Base-by-base conservation (phyloP, 1,139 yeast genomes). In the Candida neerlandica region DNA sequence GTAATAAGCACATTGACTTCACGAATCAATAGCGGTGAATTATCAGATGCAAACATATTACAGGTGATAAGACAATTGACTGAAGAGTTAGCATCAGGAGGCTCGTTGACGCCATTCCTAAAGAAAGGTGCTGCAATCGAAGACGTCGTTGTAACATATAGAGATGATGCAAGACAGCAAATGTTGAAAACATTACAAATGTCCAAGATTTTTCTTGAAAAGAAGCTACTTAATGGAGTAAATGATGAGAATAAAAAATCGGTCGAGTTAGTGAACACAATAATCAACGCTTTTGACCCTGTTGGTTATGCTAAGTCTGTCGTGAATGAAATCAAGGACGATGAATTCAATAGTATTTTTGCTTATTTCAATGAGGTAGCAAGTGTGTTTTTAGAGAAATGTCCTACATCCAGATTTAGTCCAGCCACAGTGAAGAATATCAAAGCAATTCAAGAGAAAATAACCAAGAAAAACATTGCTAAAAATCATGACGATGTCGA, bases 381-480 rank as follows among this genome's bases (percentile, higher is more conserved):
- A 4, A 58, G 64, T 7, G 64, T 72, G 3, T 64, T 75, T 16
- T 58, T 72, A 1, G 66, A 62, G 41, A 64, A 62, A 51, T 58
- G 65, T 0, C 55, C 60, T 5, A 47, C 50, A 35, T 58, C 61
- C 40, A 58, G 54, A 48, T 58, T 59, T 26, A 57, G 54, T 44
- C 51, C 55, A 18, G 47, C 55, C 4, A 52, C 60, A 4, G 43
- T 61, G 11, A 45, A 60, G 6, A 51, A 57, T 5, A 61, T 62
- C 1, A 67, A 65, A 9, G 33, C 69, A 65, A 52, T 67, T 68
- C 0, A 66, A 63, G 32, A 52, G 60, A 5, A 73, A 71, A 43
- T 59, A 49, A 62, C 68, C 47, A 81, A 80, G 52, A 95, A 88
- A 56, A 77, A 84, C 40, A 64, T 81, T 26, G 96, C 45, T 37